These are phyloP conservation scores for Corymbia calophylla DNA, from an alignment of 441 rosid genomes.

Conservation along the genomic window DNA sequence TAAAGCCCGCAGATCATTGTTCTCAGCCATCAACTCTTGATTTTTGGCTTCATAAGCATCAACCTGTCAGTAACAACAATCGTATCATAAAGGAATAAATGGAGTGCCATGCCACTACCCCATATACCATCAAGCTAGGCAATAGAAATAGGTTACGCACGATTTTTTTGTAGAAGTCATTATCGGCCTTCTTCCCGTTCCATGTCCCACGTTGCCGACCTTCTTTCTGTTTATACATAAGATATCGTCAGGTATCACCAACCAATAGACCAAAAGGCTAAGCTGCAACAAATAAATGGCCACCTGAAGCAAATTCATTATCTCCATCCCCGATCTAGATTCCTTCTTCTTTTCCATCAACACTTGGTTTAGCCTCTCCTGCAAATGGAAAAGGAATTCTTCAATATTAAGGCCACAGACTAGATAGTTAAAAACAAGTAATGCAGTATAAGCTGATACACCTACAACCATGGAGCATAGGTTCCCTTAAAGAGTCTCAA, in stretches of 20 bases:
- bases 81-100: not conserved
- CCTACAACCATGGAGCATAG: not conserved
- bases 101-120: not conserved
- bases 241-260: slow-evolving; percentile 3
- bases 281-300: not conserved
- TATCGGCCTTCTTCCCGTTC: slow-evolving; percentile 97
- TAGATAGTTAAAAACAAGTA: not conserved
- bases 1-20: slow-evolving; percentile 80
- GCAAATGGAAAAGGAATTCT: slow-evolving; percentile 5
- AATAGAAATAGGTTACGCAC: slow-evolving; percentile 23
- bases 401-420: not conserved
- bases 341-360: slow-evolving; percentile 97
- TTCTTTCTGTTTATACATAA: slow-evolving; percentile 59
- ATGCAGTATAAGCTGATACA: not conserved
- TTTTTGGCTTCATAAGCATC: slow-evolving; percentile 96
- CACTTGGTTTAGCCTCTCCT: slow-evolving; percentile 96
- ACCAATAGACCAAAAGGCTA: not conserved
- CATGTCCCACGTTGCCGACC: slow-evolving; percentile 99
- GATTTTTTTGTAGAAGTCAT: slow-evolving; percentile 92
- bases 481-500: not conserved
- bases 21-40: slow-evolving; percentile 92
- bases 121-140: not conserved
- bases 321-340: slow-evolving; percentile 97
- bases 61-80: slow-evolving; percentile 41
- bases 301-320: slow-evolving; percentile 96